Base-by-base conservation (phyloP, 306 rosid genomes). In the Ochetophila trinervis region DNA sequence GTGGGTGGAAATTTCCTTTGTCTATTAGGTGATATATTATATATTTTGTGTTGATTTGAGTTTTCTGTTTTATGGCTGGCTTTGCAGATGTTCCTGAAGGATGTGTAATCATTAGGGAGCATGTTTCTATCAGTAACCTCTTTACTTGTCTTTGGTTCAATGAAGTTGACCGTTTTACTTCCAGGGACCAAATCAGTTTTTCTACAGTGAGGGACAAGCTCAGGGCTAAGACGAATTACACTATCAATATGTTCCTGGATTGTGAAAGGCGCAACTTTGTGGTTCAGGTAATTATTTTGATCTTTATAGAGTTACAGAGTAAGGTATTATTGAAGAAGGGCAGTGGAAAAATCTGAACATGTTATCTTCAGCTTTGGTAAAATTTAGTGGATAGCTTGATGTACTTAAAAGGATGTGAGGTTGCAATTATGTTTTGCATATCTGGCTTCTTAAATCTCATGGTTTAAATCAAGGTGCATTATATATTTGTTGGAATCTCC, bases 11-110 rank as follows among this genome's bases (percentile, higher is more conserved):
- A 63, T 45, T 72, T 59, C 42, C 17, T 23, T 12, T 53, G 4
- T 65, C 40, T 58, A 16, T 65, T 61, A 73, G 24, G 50, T 35
- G 53, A 32, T 48, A 65, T 42, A 34, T 52, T 57, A 69, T 42
- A 42, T 55, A 14, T 37, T 65, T 54, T 57, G 8, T 30, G 62
- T 63, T 7, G 37, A 8, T 27, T n/a, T 47, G 62, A 73, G 63
- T 17, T 70, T 81, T 60, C 57, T 68, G 59, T 42, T 66, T 64
- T 72, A 48, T 76, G 69, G 67, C n/a, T 71, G 74, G 20, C 36
- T 69, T 62, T 84, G 79, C 87, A 93, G 99, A 93, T 74, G 99
- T 93, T 81, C 99, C 99, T 21, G 99, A 93, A 85, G 97, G 96
- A 62, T 93, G 99, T 53, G 96, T 93, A 23, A 84, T 90, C 61